phyloP scores from a whole-genome alignment of 2,329 filamentous ascomycete species.

The Sordariomycetes sp. region DNA sequence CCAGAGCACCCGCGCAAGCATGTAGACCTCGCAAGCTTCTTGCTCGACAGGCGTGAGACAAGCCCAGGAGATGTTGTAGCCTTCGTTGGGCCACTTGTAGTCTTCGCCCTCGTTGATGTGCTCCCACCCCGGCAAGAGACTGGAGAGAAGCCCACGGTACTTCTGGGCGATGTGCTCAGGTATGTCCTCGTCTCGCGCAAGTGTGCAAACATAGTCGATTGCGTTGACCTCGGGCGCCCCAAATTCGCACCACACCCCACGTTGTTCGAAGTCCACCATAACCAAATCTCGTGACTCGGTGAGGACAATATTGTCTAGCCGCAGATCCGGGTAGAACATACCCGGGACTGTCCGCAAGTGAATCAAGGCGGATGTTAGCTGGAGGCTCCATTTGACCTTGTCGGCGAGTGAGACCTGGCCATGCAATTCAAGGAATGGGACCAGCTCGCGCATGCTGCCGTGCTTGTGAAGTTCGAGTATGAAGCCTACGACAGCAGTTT shows the following conservation, averaged over 20 bases:
- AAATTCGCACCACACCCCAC: constrained; percentile 55
- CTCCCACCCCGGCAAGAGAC: constrained; percentile 38
- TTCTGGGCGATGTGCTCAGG: constrained; percentile 25
- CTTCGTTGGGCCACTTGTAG: constrained; percentile 35
- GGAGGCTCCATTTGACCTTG: constrained; percentile 43
- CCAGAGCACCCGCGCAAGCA: constrained; percentile 53
- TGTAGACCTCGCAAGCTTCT: constrained; percentile 51
- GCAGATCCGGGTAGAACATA: constrained; percentile 49
- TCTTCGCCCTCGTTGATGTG: constrained; percentile 26
- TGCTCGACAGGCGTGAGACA: constrained; percentile 40
- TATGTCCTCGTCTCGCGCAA: constrained; percentile 40
- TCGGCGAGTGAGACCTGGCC: constrained; percentile 28
- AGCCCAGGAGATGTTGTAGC: constrained; percentile 49
- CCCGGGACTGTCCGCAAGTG: constrained; percentile 35
- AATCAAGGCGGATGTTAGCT: constrained; percentile 40
- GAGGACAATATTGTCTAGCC: constrained; percentile 50
- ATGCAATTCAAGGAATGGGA: constrained; percentile 42
- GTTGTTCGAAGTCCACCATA: constrained; percentile 55
- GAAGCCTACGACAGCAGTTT: constrained; percentile 47
- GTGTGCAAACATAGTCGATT: constrained; percentile 46
- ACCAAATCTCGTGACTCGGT: constrained; percentile 35
- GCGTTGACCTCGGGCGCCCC: constrained; percentile 51
- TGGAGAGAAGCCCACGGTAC: constrained; percentile 30
- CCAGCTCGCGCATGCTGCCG: constrained; percentile 45
- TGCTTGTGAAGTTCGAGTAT: constrained; percentile 42